A percentile compares a stretch with the other conserved stretches of the same genome.
Conservation (phyloP, 768 basidiomycete species). For the Lactarius hatsudake region DNA sequence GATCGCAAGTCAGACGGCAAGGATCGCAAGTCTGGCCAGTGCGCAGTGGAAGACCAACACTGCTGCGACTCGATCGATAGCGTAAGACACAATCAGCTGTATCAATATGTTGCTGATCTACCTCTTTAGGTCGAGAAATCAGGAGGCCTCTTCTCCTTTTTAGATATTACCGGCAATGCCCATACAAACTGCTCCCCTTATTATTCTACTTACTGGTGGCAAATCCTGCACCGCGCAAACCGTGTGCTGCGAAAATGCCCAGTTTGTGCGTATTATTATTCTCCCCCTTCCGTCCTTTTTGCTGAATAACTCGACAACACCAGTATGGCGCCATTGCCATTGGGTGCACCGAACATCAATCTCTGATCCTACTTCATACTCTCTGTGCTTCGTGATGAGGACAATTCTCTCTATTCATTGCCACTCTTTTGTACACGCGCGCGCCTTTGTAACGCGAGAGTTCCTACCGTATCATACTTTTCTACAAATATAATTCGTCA, state of each 20-base stretch:
- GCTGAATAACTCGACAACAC: not conserved
- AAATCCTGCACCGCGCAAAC: not conserved
- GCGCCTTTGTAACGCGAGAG: not conserved
- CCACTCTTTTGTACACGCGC: constrained; percentile 14
- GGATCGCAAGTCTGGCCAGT: not conserved
- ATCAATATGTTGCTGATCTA: not conserved
- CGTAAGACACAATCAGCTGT: not conserved
- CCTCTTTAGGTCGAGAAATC: not conserved
- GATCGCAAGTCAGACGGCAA: not conserved
- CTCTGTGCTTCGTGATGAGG: not conserved
- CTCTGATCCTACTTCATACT: not conserved
- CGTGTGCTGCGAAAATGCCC: not conserved
- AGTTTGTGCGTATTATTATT: not conserved
- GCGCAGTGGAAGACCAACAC: not conserved
- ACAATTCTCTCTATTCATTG: constrained; percentile 16
- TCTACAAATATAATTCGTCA: not conserved
- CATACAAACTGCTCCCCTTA: not conserved
- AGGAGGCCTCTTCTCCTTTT: too few species aligned
- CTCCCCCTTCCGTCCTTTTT: not conserved
- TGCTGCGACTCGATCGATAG: not conserved
- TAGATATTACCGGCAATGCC: too few species aligned
- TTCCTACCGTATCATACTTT: not conserved
- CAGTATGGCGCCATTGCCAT: not conserved
- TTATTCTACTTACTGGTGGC: not conserved
- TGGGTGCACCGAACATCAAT: not conserved